Base-by-base conservation (phyloP, 805 yeast genomes). In the Monosporozyma aerobia region DNA sequence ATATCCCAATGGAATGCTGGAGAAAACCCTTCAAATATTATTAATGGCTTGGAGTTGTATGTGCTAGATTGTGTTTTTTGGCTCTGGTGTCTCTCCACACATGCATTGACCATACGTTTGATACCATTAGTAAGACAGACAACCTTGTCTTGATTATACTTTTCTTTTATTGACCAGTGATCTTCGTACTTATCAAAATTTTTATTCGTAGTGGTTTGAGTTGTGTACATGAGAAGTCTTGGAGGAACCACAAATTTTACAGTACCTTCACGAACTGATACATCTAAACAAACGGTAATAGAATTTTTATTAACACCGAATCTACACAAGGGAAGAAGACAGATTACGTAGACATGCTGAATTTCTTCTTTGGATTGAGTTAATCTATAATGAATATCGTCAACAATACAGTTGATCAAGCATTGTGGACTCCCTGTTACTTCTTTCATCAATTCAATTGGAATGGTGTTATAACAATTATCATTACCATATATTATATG, bases 1-100 rank as follows among this genome's bases (percentile, higher is more conserved):
- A 56, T 55, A n/a, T 57, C 57, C 63, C 62, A 58, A 40, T 60
- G 57, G 46, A 59, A 62, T 6, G 52, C 56, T 27, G 57, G 61
- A 29, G 55, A 56, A 39, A 59, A 57, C 13, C 63, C 64, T 52
- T 62, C 63, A 40, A 58, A 57, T 9, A 60, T 25, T 1, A 61
- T 57, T n/a, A 61, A 51, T 1, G 64, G 61, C 27, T 22, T 35
- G 2, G 30, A 5, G 13, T n/a, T 11, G 27, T 27, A 27, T 27
- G 29, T 2, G 7, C 11, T 19, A 13, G 5, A 6, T 41, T 44
- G 9, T 6, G 30, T 3, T 13, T 35, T 25, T 25, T 22, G 19
- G 14, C 2, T 14, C 14, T 23, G 22, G 7, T 33, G 16, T 9
- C 16, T 47, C 5, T 35, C 13, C 1, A 35, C 43, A 35, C 29